Evolutionary conservation across 345 rosid species (phyloP), one percentile per base, ranked within the genome.

Genomic region (Citrus cavaleriei): DNA sequence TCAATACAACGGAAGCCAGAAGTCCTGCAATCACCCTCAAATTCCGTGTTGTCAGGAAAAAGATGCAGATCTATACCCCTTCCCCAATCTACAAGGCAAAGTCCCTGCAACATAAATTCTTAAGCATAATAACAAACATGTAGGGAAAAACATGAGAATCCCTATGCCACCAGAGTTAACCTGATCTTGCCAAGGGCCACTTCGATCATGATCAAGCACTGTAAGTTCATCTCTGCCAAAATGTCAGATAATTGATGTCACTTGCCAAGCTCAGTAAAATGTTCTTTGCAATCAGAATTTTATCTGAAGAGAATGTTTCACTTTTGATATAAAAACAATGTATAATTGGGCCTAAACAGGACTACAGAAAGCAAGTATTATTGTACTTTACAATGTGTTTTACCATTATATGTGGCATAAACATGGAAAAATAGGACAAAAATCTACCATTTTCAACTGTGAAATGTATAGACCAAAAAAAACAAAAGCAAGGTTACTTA

Each of bases 1-100:
- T 94, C 92, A 37, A 87, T 65, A 80, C 99, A 94, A 68, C 97
- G 87, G 85, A 93, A 96, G 77, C 99, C 95, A 83, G 99, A 94
- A 65, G 99, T 94, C 86, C 97, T 87, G 77, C 90, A 90, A 80
- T 89, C 96, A 79, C 97, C 98, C 46, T 76, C 82, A 78, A 91
- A 95, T 75, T 85, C 77, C 18, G 77, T 80, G 80, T 82, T 83
- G n/a, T 86, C 85, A 10, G 96, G 90, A 82, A 95, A 95, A 68
- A 92, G 92, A 75, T 82, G 87, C 83, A 92, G 82, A 86, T 95
- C 98, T 85, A 95, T 93, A 66, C 95, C 98, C 85, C 91, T 90
- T 30, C 99, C 99, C 98, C 97, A 95, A 80, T 95, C 99, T 55
- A 95, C 93, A 72, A 95, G 95, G 87, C 96, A 93, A 10, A 95